A percentile compares a stretch with the other conserved stretches of the same genome.
These are phyloP conservation scores for Piper longum DNA, from an alignment of 164 flowering plant species.

Conservation along the genomic window DNA sequence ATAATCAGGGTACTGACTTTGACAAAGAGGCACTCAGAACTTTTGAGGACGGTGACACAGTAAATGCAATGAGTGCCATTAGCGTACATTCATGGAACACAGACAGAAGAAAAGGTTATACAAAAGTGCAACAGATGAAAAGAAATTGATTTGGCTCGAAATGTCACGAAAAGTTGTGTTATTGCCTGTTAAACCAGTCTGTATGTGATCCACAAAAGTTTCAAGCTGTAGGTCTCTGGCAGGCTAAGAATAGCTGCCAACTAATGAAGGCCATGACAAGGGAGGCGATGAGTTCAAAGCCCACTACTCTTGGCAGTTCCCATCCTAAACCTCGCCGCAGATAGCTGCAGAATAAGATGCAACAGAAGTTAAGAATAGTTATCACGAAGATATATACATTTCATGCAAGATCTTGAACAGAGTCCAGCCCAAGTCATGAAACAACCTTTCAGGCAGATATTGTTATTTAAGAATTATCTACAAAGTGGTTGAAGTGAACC, in stretches of 20 bases:
- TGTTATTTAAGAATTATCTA: constrained; percentile 39
- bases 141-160: too few species aligned
- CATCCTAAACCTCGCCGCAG: constrained; percentile 74
- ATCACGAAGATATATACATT: not conserved
- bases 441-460: too few species aligned
- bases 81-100: not conserved
- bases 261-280: constrained; percentile 78
- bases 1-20: too few species aligned
- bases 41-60: not conserved
- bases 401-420: not conserved
- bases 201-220: not conserved
- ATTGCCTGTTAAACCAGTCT: not conserved
- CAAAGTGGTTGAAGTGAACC: constrained; percentile 25
- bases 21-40: too few species aligned
- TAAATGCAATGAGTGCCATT: too few species aligned
- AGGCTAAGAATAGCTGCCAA: constrained; percentile 79
- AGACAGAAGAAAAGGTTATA: not conserved
- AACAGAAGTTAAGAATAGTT: not conserved
- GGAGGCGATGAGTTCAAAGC: constrained; percentile 71
- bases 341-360: constrained; percentile 44
- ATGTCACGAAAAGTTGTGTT: not conserved
- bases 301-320: constrained; percentile 77
- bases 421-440: too few species aligned
- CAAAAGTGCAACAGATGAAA: not conserved
- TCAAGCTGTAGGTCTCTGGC: constrained; percentile 74